These are phyloP conservation scores for Dactylonectria macrodidyma DNA, from an alignment of 2,329 filamentous ascomycete genomes.

Conservation along the genomic window DNA sequence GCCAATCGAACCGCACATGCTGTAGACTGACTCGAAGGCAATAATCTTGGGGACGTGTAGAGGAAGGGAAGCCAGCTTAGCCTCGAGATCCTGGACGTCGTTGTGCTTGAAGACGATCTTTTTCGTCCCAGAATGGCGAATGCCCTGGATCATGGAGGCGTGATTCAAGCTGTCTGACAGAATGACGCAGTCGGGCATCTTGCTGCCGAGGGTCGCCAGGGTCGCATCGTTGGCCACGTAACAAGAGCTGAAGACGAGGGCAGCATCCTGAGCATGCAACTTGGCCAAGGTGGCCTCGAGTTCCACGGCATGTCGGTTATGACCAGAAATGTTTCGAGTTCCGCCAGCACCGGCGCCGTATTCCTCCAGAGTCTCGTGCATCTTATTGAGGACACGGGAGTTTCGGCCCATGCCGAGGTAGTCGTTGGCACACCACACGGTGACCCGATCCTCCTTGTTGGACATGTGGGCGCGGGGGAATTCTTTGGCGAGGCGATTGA, in stretches of 20 bases:
- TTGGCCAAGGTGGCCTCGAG: constrained; percentile 88
- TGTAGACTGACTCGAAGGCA: constrained; percentile 98
- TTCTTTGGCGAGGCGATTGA: constrained; percentile 96
- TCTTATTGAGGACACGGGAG: constrained; percentile 85
- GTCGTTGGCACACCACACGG: constrained; percentile 99
- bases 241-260: constrained; percentile 96
- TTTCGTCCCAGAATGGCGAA: constrained; percentile 95
- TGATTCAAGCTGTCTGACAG: constrained; percentile 98
- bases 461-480: constrained; percentile 96
- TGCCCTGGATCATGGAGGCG: constrained; percentile 99
- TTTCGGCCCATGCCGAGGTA: constrained; percentile 99
- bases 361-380: constrained; percentile 95
- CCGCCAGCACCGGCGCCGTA: constrained; percentile 97
- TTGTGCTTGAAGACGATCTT: constrained; percentile 99
- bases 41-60: constrained; percentile 95
- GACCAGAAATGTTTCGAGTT: constrained; percentile 97
- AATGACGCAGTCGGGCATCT: constrained; percentile 96
- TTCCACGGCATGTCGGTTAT: constrained; percentile 93
- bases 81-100: constrained; percentile 92
- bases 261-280: constrained; percentile 91
- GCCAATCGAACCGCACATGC: constrained; percentile 98
- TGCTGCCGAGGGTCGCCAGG: constrained; percentile 95
- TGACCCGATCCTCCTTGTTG: constrained; percentile 85
- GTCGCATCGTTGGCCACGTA: constrained; percentile 99
- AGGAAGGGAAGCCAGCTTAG: constrained; percentile 90